Evolutionary conservation across 257 asterid genomes (phyloP).

Genomic region (Solanum acaule): DNA sequence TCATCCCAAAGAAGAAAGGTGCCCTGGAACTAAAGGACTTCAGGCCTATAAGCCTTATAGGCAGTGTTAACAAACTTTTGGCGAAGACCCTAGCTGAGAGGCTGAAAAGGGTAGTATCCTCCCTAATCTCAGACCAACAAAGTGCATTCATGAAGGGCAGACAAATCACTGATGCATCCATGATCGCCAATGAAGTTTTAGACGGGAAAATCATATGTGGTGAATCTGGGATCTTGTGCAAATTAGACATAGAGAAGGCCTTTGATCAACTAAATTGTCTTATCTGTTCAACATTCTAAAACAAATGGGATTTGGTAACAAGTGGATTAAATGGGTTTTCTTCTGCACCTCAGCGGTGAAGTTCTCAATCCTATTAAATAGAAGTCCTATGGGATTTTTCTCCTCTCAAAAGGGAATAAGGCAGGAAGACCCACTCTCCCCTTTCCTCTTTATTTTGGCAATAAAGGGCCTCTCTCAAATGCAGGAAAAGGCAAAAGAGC

Average conservation of each 20-base stretch:
- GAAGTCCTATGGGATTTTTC: neutral
- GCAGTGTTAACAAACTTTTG: neutral
- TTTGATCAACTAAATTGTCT: neutral
- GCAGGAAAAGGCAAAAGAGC: neutral
- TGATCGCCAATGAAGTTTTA: neutral
- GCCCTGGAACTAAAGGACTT: neutral
- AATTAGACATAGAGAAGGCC: neutral
- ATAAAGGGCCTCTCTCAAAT: neutral
- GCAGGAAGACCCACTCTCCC: neutral
- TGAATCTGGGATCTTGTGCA: neutral
- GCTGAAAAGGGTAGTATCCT: neutral
- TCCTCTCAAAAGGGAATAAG: neutral
- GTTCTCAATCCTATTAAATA: neutral
- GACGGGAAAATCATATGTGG: neutral
- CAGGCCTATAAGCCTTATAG: neutral
- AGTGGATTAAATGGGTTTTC: neutral
- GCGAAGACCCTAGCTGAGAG: neutral
- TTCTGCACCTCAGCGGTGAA: neutral
- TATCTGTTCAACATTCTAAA: neutral
- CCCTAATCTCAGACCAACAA: neutral
- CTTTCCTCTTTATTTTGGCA: neutral
- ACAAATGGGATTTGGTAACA: neutral
- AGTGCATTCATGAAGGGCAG: neutral
- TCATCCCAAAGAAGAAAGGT: neutral
- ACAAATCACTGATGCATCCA: neutral